Conservation (phyloP, 139 green algal species). For the Zygnema cylindricum region DNA sequence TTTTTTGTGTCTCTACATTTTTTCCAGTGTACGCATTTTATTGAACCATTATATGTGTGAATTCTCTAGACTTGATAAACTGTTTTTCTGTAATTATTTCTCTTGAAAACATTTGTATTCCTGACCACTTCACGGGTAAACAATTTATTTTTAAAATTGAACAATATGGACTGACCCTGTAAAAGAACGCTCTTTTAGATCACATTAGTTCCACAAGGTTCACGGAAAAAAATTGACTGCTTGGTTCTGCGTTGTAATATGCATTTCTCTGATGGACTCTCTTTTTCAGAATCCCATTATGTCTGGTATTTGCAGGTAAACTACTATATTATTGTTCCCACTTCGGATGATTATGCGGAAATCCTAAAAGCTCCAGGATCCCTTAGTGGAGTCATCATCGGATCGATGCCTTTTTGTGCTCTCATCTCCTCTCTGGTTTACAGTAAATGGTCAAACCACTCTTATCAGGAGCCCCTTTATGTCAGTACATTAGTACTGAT, state of each 20-base stretch:
- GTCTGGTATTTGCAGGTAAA: slow-evolving; percentile 54
- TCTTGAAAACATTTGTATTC: too few relatives aligned
- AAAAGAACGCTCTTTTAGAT: background rate
- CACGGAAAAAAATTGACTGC: background rate
- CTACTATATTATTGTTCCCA: slow-evolving; percentile 64
- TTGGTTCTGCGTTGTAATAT: background rate
- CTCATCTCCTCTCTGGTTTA: slow-evolving; percentile 60
- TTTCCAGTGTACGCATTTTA: too few relatives aligned
- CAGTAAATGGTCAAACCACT: slow-evolving; percentile 62
- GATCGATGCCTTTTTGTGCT: slow-evolving; percentile 36
- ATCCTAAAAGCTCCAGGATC: slow-evolving; percentile 39
- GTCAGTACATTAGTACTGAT: slow-evolving; percentile 57
- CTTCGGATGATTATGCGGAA: slow-evolving; percentile 55
- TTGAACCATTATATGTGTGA: too few relatives aligned
- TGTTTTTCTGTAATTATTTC: too few relatives aligned
- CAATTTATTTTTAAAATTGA: too few relatives aligned
- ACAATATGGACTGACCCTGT: background rate
- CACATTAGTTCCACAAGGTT: background rate
- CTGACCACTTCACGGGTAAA: too few relatives aligned
- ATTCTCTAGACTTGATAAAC: too few relatives aligned
- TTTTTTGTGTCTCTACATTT: too few relatives aligned
- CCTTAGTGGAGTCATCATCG: slow-evolving; percentile 59
- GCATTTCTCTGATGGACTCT: background rate
- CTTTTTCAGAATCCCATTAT: background rate
- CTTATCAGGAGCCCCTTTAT: slow-evolving; percentile 47